A percentile compares a stretch with the other conserved stretches of the same genome.
Evolutionary conservation across 2,329 filamentous ascomycete genomes (phyloP).

Genomic region (Verticillium nonalfalfae): DNA sequence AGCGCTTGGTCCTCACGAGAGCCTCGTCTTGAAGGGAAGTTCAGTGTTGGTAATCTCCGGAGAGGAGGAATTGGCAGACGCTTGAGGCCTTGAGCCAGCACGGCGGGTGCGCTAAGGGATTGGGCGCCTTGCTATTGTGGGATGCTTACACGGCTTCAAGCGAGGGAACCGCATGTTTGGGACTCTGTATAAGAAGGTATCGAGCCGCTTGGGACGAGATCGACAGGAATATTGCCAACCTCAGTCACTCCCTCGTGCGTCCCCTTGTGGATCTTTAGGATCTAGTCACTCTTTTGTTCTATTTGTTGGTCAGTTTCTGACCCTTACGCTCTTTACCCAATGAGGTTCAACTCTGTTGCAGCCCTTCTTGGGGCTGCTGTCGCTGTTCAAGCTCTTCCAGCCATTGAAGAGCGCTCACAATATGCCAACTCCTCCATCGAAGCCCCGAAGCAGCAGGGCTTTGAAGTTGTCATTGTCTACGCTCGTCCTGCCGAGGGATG

Average conservation of each 20-base stretch:
- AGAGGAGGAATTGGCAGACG: background rate
- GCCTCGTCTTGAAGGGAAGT: background rate
- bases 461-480: slow-evolving; percentile 5
- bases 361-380: slow-evolving; percentile 1
- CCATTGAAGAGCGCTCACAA: background rate
- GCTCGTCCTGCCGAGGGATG: background rate
- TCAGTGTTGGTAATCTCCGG: background rate
- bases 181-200: background rate
- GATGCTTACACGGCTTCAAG: background rate
- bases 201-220: background rate
- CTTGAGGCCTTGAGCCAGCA: background rate
- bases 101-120: background rate
- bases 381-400: background rate
- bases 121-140: background rate
- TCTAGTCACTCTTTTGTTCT: background rate
- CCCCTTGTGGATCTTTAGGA: background rate
- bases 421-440: background rate
- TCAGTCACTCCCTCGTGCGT: background rate
- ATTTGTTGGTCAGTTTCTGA: background rate
- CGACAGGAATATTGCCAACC: background rate
- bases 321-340: background rate
- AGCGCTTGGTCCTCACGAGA: background rate
- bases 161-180: background rate
- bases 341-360: background rate
- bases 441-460: background rate